A percentile compares a stretch with the other conserved stretches of the same genome.
phyloP scores from a whole-genome alignment of 805 yeast species.

The Pichia kluyveri region DNA sequence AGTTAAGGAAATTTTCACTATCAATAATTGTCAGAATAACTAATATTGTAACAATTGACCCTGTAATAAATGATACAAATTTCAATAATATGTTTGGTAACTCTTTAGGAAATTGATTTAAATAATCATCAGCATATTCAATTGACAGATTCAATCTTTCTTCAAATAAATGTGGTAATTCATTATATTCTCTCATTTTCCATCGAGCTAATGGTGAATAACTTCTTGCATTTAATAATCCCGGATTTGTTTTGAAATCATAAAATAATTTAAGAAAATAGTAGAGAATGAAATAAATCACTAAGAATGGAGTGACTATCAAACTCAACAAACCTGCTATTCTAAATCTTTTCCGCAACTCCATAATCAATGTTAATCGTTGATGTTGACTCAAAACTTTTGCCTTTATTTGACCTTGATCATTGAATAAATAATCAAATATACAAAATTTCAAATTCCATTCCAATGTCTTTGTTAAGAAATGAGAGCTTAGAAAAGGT shows the following conservation, averaged over 20 bases:
- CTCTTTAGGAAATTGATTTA: conserved; percentile 89
- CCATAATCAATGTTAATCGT: conserved; percentile 55
- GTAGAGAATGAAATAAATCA: conserved; percentile 69
- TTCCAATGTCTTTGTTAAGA: conserved; percentile 79
- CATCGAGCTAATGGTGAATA: conserved; percentile 93
- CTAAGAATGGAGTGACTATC: conserved; percentile 76
- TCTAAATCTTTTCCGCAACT: conserved; percentile 69
- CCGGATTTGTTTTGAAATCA: conserved; percentile 84
- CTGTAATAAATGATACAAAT: conserved; percentile 67
- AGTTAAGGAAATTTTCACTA: conserved; percentile 83
- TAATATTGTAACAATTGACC: conserved; percentile 83
- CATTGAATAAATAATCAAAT: conserved; percentile 76
- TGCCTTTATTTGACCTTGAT: conserved; percentile 72
- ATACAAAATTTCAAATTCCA: conserved; percentile 91
- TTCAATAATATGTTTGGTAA: conserved; percentile 44
- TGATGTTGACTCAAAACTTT: conserved; percentile 62
- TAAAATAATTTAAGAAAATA: conserved; percentile 88
- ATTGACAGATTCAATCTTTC: conserved; percentile 69
- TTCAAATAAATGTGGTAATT: conserved; percentile 79
- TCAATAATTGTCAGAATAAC: conserved; percentile 72
- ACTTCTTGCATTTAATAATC: conserved; percentile 71
- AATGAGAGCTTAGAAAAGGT: conserved; percentile 21
- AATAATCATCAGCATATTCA: conserved; percentile 72
- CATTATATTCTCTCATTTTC: conserved; percentile 92
- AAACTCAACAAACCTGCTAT: conserved; percentile 84